phyloP scores from a whole-genome alignment of 441 rosid species.

The Eruca vesicaria region DNA sequence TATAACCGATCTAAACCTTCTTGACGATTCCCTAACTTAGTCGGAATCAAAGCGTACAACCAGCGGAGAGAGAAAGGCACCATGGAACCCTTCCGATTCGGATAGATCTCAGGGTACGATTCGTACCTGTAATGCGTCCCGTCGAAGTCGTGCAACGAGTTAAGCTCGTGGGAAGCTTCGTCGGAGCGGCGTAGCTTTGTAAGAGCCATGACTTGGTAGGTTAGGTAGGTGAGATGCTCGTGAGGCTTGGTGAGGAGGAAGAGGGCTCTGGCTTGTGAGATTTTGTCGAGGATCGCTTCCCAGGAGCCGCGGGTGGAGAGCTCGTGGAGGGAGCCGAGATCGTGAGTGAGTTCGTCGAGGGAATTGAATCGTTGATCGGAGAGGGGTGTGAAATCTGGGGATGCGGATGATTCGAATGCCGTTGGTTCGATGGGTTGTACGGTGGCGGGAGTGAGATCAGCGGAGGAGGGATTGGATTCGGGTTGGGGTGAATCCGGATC shows the following conservation, averaged over 20 bases:
- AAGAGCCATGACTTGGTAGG: conserved; percentile 75
- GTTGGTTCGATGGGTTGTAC: background rate
- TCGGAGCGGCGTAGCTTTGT: conserved; percentile 75
- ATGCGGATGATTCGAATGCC: conserved; percentile 14
- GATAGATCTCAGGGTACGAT: conserved; percentile 68
- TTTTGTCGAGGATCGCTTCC: conserved; percentile 77
- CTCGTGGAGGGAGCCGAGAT: conserved; percentile 76
- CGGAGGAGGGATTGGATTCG: conserved; percentile 13
- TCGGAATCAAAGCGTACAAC: conserved; percentile 69
- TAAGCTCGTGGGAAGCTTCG: conserved; percentile 68
- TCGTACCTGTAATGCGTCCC: conserved; percentile 66
- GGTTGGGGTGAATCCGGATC: conserved; percentile 33
- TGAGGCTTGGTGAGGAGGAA: conserved; percentile 65
- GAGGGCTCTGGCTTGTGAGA: conserved; percentile 57
- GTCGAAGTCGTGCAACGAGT: conserved; percentile 72
- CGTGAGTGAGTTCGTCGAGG: conserved; percentile 71
- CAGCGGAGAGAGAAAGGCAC: conserved; percentile 90
- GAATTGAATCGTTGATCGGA: conserved; percentile 58
- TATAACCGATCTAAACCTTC: conserved; percentile 78
- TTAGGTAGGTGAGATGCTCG: conserved; percentile 76
- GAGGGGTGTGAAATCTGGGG: background rate
- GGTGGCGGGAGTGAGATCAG: conserved; percentile 1
- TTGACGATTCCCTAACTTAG: conserved; percentile 58
- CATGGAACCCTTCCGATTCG: conserved; percentile 70
- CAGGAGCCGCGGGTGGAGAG: conserved; percentile 81